Percentiles rank a stretch among this genome's conserved stretches.
Evolutionary conservation across 208 protist genomes (phyloP).

Genomic region (Trypanosoma grayi): DNA sequence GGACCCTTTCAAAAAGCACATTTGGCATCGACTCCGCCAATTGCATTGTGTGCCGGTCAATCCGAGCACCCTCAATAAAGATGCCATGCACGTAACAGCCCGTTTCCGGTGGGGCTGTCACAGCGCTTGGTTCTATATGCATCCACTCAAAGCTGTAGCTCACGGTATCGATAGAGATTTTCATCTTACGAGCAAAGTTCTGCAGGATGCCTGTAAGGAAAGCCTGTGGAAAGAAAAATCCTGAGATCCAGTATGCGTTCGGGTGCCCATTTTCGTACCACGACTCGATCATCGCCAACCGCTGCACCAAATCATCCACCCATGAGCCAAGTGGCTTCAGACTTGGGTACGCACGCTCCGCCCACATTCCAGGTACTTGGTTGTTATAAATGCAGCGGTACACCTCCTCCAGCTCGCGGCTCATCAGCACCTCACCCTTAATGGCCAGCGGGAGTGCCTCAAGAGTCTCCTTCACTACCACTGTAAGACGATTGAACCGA

Average conservation of each 20-base stretch:
- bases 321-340: constrained; percentile 94
- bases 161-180: constrained; percentile 95
- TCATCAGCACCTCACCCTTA: constrained; percentile 98
- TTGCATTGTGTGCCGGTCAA: constrained; percentile 52
- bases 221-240: constrained; percentile 97
- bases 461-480: constrained; percentile 75
- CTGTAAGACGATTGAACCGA: constrained; percentile 94
- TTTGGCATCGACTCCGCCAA: constrained; percentile 92
- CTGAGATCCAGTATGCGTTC: constrained; percentile 94
- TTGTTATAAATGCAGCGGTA: constrained; percentile 95
- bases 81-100: constrained; percentile 96
- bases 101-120: constrained; percentile 48
- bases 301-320: constrained; percentile 92
- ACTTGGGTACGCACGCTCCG: constrained; percentile 91
- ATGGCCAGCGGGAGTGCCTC: constrained; percentile 90
- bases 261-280: constrained; percentile 95
- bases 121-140: constrained; percentile 32
- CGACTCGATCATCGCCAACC: constrained; percentile 91
- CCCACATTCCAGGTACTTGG: constrained; percentile 92
- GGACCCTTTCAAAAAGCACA: constrained; percentile 91
- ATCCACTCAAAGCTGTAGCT: constrained; percentile 92
- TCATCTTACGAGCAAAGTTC: constrained; percentile 92
- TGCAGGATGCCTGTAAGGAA: constrained; percentile 94
- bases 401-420: constrained; percentile 93
- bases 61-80: constrained; percentile 94